Conservation (phyloP, 306 rosid species). For the Malus orientalis region DNA sequence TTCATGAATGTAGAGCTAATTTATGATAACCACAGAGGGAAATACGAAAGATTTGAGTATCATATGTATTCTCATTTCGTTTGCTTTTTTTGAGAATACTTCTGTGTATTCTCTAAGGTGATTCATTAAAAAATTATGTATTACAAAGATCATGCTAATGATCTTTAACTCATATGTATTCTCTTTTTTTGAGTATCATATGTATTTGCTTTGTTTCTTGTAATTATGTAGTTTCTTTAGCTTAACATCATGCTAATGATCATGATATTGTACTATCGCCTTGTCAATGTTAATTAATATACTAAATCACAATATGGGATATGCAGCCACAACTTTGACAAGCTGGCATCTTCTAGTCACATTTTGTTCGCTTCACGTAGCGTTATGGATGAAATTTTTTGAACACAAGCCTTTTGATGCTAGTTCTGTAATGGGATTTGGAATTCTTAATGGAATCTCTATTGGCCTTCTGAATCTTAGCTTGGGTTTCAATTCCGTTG, state of each 20-base stretch:
- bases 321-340: slow-evolving; percentile 90
- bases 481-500: slow-evolving; percentile 95
- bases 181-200: not conserved
- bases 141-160: too few species aligned
- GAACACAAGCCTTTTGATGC: slow-evolving; percentile 93
- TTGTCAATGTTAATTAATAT: not conserved
- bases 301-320: not conserved
- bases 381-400: slow-evolving; percentile 76
- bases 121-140: too few species aligned
- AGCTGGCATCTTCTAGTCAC: slow-evolving; percentile 99
- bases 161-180: not conserved
- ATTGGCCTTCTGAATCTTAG: slow-evolving; percentile 97
- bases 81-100: too few species aligned
- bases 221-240: too few species aligned
- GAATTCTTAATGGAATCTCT: slow-evolving; percentile 90
- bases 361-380: slow-evolving; percentile 91
- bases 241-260: too few species aligned
- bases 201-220: not conserved
- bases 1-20: not conserved
- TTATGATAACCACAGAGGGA: too few species aligned
- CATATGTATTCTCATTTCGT: not conserved
- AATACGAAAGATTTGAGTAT: too few species aligned
- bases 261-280: not conserved
- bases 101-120: not conserved
- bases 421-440: slow-evolving; percentile 90